Evolutionary conservation across 2,329 filamentous ascomycete genomes (phyloP).

Genomic region (Colletotrichum scovillei): DNA sequence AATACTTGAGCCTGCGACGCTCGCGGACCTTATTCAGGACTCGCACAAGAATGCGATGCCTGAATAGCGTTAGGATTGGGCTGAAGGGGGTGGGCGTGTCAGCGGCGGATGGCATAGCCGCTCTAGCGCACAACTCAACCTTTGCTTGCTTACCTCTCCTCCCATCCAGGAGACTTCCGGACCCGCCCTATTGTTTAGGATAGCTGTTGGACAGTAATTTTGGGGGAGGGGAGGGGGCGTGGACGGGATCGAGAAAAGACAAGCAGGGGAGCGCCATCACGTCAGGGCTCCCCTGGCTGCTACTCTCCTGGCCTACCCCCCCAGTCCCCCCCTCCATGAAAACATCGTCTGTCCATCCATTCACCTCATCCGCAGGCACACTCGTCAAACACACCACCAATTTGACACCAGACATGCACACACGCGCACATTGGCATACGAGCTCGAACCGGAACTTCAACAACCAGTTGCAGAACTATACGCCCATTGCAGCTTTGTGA

Average conservation of each 20-base stretch:
- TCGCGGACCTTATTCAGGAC: conserved; percentile 30
- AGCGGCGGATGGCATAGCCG: conserved; percentile 33
- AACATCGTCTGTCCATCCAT: conserved; percentile 20
- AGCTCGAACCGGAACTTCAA: conserved; percentile 15
- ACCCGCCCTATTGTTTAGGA: conserved; percentile 26
- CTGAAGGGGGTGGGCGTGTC: conserved; percentile 33
- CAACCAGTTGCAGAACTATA: conserved; percentile 7
- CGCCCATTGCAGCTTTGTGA: not conserved
- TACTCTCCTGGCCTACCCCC: not conserved
- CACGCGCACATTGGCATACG: conserved; percentile 12
- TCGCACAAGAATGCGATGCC: conserved; percentile 10
- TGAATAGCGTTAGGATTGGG: conserved; percentile 30
- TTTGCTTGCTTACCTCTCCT: conserved; percentile 5
- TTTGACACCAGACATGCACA: not conserved
- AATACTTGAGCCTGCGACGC: conserved; percentile 26
- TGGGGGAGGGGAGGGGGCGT: conserved; percentile 3
- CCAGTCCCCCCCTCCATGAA: not conserved
- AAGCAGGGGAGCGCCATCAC: conserved; percentile 18
- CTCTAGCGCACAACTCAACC: conserved; percentile 31
- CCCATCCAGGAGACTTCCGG: conserved; percentile 25
- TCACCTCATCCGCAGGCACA: conserved; percentile 16
- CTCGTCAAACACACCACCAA: not conserved
- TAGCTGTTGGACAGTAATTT: conserved; percentile 16
- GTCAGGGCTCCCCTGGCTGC: conserved; percentile 22
- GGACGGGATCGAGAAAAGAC: conserved; percentile 21